phyloP scores from a whole-genome alignment of 805 yeast genomes.

The Kodamaea kakaduensis region DNA sequence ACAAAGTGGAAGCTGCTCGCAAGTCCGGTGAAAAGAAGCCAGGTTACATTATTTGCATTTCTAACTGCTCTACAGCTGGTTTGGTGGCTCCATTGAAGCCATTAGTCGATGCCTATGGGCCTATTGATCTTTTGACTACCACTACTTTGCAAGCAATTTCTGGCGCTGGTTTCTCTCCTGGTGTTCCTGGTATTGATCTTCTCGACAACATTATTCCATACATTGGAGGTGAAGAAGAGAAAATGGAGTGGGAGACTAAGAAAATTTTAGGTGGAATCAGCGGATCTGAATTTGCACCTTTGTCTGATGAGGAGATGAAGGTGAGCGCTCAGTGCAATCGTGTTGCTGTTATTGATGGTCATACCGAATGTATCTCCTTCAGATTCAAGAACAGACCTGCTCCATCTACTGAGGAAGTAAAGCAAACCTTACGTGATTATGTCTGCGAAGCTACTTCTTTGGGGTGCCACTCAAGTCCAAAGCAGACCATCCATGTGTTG shows the following conservation, averaged over 20 bases:
- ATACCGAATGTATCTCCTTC: slow-evolving; percentile 89
- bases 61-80: slow-evolving; percentile 98
- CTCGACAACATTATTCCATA: slow-evolving; percentile 92
- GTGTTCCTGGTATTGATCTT: slow-evolving; percentile 92
- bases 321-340: slow-evolving; percentile 97
- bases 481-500: slow-evolving; percentile 84
- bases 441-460: slow-evolving; percentile 76
- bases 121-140: slow-evolving; percentile 78
- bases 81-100: slow-evolving; percentile 95
- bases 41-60: slow-evolving; percentile 90
- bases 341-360: slow-evolving; percentile 96
- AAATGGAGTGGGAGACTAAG: slow-evolving; percentile 97
- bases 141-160: slow-evolving; percentile 97
- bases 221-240: slow-evolving; percentile 96
- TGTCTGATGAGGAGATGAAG: slow-evolving; percentile 66
- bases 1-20: slow-evolving; percentile 51
- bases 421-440: slow-evolving; percentile 64
- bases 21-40: slow-evolving; percentile 53
- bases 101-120: slow-evolving; percentile 85
- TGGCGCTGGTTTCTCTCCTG: slow-evolving; percentile 98
- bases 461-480: slow-evolving; percentile 90
- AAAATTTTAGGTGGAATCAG: slow-evolving; percentile 78
- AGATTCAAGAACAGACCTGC: slow-evolving; percentile 78
- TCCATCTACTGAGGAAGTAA: slow-evolving; percentile 80
- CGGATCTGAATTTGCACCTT: slow-evolving; percentile 52